Percentiles rank a stretch among this genome's conserved stretches.
These are phyloP conservation scores for Terana coerulea DNA, from an alignment of 768 basidiomycete genomes.

Conservation along the genomic window DNA sequence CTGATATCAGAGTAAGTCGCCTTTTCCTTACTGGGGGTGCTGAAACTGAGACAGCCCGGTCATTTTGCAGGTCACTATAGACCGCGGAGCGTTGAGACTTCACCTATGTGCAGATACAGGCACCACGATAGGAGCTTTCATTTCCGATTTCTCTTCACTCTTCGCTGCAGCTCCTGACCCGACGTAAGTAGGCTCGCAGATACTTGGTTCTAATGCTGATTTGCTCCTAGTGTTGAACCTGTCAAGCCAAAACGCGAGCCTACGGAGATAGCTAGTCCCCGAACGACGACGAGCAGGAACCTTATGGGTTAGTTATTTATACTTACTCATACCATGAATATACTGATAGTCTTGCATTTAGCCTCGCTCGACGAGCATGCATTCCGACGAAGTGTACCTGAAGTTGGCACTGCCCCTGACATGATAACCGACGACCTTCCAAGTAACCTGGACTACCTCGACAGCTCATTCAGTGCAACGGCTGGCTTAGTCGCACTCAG, in stretches of 20 bases:
- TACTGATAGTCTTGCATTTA: conserved; percentile 22
- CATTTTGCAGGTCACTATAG: background rate
- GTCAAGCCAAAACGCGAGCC: conserved; percentile 8
- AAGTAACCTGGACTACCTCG: conserved; percentile 83
- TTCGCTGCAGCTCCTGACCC: conserved; percentile 33
- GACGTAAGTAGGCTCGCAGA: conserved; percentile 14
- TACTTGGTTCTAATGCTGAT: background rate
- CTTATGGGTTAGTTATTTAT: conserved; percentile 23
- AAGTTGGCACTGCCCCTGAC: conserved; percentile 77
- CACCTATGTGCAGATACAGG: conserved; percentile 81
- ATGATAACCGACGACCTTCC: conserved; percentile 92
- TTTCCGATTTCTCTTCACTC: conserved; percentile 44
- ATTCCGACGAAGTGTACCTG: conserved; percentile 64
- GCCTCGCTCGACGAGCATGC: conserved; percentile 81
- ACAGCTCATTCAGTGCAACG: conserved; percentile 74
- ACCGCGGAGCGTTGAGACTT: conserved; percentile 45
- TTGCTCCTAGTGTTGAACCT: conserved; percentile 1
- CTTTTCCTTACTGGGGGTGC: background rate
- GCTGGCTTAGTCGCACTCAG: conserved; percentile 69
- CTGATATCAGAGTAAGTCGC: conserved; percentile 37
- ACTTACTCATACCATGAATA: background rate
- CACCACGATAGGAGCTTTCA: conserved; percentile 52
- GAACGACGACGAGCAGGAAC: conserved; percentile 9
- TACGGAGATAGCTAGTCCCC: conserved; percentile 15
- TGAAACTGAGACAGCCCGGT: background rate